Base-by-base conservation (phyloP, 2,329 filamentous ascomycete genomes). In the Stemphylium vesicarium region DNA sequence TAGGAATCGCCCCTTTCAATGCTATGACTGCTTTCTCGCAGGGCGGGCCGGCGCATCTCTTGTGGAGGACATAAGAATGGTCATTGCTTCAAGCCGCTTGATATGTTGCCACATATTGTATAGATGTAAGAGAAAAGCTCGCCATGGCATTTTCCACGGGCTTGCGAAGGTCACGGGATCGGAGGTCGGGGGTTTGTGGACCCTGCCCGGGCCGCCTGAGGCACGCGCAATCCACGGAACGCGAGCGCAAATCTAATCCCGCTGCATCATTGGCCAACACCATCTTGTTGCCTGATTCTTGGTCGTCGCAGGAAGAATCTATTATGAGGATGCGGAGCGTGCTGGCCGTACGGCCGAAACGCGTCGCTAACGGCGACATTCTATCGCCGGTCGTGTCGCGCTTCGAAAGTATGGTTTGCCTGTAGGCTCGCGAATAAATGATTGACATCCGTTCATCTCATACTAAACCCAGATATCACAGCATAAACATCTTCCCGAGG, bases 181-280 rank as follows among this genome's bases (percentile, higher is more conserved):
- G 55, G 51, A 26, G 43, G 44, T 35, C 51, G 37, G 50, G 22
- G 15, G 4, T 37, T 35, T 6, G n/a, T 20, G 13, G 11, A 9
- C 42, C 29, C 45, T 33, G 13, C 18, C 33, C 22, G 29, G 40
- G 47, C 15, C 22, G 44, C 49, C 50, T 41, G 9, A 45, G 18
- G 22, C 36, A 39, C 11, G 15, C 38, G 32, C 26, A 51, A 20
- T 35, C 36, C 44, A 47, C 46, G 16, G 26, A 42, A 41, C 22
- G 39, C 35, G 20, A 45, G 15, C 39, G 4, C 31, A 40, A 5
- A 7, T n/a, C 11, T 20, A 32, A 48, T 43, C 9, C 9, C 3
- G 13, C 36, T 35, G 20, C 32, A 9, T 51, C 4, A 59, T 59
- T 54, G 46, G 59, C 40, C 42, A 18, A 11, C n/a, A 29, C 22